Base-by-base conservation (phyloP, 2,329 filamentous ascomycete species). In the Blastomyces percursus region DNA sequence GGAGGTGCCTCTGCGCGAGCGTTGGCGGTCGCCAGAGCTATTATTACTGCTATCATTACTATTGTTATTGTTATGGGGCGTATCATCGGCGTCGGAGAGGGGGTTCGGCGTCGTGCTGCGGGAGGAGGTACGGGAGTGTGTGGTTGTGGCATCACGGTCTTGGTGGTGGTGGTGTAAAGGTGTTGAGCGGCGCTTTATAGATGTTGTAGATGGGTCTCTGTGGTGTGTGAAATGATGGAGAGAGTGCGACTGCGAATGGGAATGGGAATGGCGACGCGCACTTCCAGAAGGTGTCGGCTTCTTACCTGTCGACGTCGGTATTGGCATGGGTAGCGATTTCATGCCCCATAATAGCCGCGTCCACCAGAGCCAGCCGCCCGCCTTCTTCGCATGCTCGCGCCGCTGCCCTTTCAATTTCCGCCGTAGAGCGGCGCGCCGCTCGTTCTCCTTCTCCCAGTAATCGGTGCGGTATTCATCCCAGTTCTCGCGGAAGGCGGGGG, bases 381-480 rank as follows among this genome's bases (percentile, higher is more conserved):
- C 81, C 69, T 86, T 80, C 70, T 84, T 85, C 14, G 87, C 86
- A n/a, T 38, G 44, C 64, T 87, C 85, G 21, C 82, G 81, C 68
- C 92, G 86, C 40, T 84, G 82, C 60, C 85, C 82, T 65, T 86
- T 84, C 59, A 96, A 78, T 71, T 89, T 89, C 52, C 81, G 77
- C 27, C 90, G 83, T 30, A 96, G 79, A 63, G 89, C 78, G 2
- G 87, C 84, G 14, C 94, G 86, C 1, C 93, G 86, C 74, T 96
- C 91, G 71, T 99, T 99, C 74, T 99, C 94, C 65, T 87, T 87
- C 69, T 96, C 93, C 94, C 94, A 99, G 76, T 96, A 99, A 64
- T 96, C 92, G 42, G 88, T 86, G 61, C 94, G 84, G 75, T 95
- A 99, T 19, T 93, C 81, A 71, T 99, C 94, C 94, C 94, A 99